Base-by-base conservation (phyloP, 768 basidiomycete species). In the Suillus placidus region DNA sequence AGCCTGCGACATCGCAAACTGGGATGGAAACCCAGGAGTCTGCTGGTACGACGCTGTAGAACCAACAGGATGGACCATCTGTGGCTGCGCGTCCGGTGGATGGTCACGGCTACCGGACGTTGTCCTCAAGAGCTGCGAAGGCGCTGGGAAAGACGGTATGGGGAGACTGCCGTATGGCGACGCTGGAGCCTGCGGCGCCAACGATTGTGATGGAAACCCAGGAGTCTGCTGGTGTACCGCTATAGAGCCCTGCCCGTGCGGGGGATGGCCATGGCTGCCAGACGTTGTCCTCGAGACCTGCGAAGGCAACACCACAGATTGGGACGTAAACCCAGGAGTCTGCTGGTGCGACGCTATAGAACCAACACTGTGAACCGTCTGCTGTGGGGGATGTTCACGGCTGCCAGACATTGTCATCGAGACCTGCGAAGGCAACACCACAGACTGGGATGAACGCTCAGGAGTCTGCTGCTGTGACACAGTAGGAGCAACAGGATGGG, bases 71-170 rank as follows among this genome's bases (percentile, higher is more conserved):
- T 61, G 37, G 7, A 14, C 57, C 5, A 37, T 61, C 37, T 38
- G 54, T 1, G 68, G 60, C 42, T 71, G 73, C 3, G 18, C 32
- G 5, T 71, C 71, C 4, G 67, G 70, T 37, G 52, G 72, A 34
- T 70, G 71, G 37, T 73, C 70, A 32, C 69, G 73, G 40, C 68
- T 72, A 38, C 64, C 63, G 18, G 75, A 71, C 26, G 45, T 66
- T n/a, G 69, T 71, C 62, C 64, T 76, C 60, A 70, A 72, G 5
- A 16, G 38, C 37, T 71, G 69, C 52, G 71, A 43, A 26, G 75
- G 71, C 8, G 74, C 66, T 42, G 75, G 73, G 66, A 71, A 68
- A 14, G 73, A 64, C 35, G 75, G 75, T 1, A 61, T 72, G 52
- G 75, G 70, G 1, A 75, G 55, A 34, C 18, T 30, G 18, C 4